phyloP scores from a whole-genome alignment of 2,329 filamentous ascomycete species.

The Xylaria digitata region DNA sequence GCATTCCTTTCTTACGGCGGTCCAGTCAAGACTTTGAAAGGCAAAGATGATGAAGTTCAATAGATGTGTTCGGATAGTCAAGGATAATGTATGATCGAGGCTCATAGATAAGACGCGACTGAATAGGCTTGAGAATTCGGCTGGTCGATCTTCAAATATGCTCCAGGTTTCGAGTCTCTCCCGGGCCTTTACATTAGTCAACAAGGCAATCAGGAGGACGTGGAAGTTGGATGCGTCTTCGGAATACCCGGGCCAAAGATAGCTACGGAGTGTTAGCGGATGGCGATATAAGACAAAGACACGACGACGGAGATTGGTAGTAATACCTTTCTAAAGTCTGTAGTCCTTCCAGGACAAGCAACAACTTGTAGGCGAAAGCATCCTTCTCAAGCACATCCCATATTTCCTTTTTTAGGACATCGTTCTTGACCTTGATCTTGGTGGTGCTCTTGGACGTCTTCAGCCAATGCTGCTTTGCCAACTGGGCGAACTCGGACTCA shows the following conservation, averaged over 20 bases:
- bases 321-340: conserved; percentile 79
- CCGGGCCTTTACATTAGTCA: conserved; percentile 87
- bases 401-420: conserved; percentile 85
- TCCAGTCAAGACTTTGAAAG: conserved; percentile 92
- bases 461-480: conserved; percentile 89
- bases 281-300: not conserved
- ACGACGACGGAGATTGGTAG: not conserved
- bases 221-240: conserved; percentile 93
- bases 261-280: conserved; percentile 57
- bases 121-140: conserved; percentile 90
- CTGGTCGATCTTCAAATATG: conserved; percentile 79
- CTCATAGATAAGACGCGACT: conserved; percentile 89
- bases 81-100: conserved; percentile 74
- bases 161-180: conserved; percentile 90
- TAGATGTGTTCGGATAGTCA: conserved; percentile 80
- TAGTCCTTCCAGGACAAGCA: conserved; percentile 87
- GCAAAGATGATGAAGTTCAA: conserved; percentile 89
- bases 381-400: conserved; percentile 90
- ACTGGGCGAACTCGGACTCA: conserved; percentile 76
- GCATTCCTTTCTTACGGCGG: conserved; percentile 93
- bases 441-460: conserved; percentile 68
- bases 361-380: conserved; percentile 78
- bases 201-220: conserved; percentile 84
- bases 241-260: conserved; percentile 92
- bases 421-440: conserved; percentile 81